Percentiles rank a stretch among this genome's conserved stretches.
These are phyloP conservation scores for Silybum marianum DNA, from an alignment of 129 eudicot species.

Conservation along the genomic window DNA sequence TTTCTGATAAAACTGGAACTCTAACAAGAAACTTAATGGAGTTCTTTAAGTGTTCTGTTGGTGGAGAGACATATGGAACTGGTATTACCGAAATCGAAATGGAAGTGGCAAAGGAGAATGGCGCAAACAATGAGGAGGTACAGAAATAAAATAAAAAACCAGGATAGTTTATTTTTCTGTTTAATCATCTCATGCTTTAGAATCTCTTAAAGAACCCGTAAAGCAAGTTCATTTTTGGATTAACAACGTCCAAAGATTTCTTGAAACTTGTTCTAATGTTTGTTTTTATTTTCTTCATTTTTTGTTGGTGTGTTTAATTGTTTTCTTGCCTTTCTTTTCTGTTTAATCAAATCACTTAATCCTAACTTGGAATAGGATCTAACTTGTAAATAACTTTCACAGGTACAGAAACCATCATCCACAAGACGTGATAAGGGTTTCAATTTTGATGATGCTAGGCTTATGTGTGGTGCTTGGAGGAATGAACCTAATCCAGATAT, in stretches of 20 bases:
- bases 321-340: background rate
- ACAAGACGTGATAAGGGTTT: slow-evolving; percentile 75
- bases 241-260: slow-evolving; percentile 16
- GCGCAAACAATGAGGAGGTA: slow-evolving; percentile 56
- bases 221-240: background rate
- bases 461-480: slow-evolving; percentile 99
- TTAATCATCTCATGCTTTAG: slow-evolving; percentile 7
- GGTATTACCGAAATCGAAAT: slow-evolving; percentile 91
- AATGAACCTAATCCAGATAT: slow-evolving; percentile 85
- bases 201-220: slow-evolving; percentile 18
- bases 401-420: slow-evolving; percentile 59
- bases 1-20: slow-evolving; percentile 97
- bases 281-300: background rate
- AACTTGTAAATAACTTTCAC: slow-evolving; percentile 20
- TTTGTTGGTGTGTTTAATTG: too few relatives aligned
- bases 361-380: background rate
- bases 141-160: background rate
- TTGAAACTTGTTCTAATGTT: slow-evolving; percentile 9
- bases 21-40: slow-evolving; percentile 94
- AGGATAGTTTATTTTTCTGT: too few relatives aligned
- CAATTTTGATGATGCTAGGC: slow-evolving; percentile 90
- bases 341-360: background rate
- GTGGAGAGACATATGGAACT: slow-evolving; percentile 90
- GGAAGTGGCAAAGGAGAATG: slow-evolving; percentile 70
- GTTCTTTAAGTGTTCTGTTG: slow-evolving; percentile 95